Evolutionary conservation across 768 basidiomycete genomes (phyloP), one percentile per base, ranked within the genome.

Genomic region (Trametes villosa): DNA sequence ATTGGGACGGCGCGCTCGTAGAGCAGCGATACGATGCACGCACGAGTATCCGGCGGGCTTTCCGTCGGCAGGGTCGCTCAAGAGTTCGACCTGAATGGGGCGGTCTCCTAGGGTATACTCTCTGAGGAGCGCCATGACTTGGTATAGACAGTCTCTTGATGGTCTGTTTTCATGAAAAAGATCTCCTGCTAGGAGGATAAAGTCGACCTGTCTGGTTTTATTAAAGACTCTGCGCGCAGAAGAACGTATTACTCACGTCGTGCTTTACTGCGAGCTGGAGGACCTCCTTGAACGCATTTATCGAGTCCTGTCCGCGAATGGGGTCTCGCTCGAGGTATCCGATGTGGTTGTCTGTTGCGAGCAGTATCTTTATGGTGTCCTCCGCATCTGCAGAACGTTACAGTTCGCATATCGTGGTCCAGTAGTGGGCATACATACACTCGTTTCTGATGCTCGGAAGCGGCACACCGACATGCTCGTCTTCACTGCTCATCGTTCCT

Each of bases 141-240:
- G 87, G 75, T 96, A 96, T 30, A 98, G 74, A 64, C 91, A 91
- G 53, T 94, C 92, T 64, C 96, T 78, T 29, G 92, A 92, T 0
- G 97, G 97, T 62, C 94, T 86, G 74, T 98, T 99, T 70, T 99
- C 97, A 73, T 99, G 97, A 71, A 99, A 99, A 4, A 99, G 79
- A 72, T 99, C 97, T 9, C 97, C 97, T 15, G 90, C 96, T 8
- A 98, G 86, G 9, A 99, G 84, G 44, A 99, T 83, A 71, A 98
- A 93, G 76, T 99, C 97, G 55, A 98, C 96, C 94, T 96, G 18
- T 29, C n/a, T 36, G 38, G 26, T 15, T 40, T 24, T 22, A 26
- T 26, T 12, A 15, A 13, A 13, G 22, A 38, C 20, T 3, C 30
- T 1, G 15, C 20, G 24, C 24, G 20, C 9, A 3, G 1, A n/a